Evolutionary conservation across 768 basidiomycete genomes (phyloP).

Genomic region (Lactifluus piperatus): DNA sequence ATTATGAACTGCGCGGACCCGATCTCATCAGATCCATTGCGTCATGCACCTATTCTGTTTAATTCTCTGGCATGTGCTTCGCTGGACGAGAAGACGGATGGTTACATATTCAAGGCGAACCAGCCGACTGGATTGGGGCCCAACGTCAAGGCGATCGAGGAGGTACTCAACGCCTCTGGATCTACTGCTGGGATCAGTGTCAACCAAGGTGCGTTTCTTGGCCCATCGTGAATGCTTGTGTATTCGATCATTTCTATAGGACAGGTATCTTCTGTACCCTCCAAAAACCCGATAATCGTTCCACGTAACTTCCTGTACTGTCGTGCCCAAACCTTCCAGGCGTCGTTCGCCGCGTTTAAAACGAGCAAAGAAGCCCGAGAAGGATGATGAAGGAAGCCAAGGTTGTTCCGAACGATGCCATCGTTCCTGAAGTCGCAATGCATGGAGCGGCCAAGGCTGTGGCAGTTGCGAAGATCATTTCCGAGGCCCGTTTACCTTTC

Average conservation of each 20-base stretch:
- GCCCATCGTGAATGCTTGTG: conserved; percentile 9
- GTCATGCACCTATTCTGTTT: conserved; percentile 72
- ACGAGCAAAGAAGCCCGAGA: conserved; percentile 90
- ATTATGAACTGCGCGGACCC: too few species aligned
- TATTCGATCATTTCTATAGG: conserved; percentile 37
- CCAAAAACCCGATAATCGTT: conserved; percentile 80
- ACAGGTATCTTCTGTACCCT: conserved; percentile 87
- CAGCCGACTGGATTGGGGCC: conserved; percentile 41
- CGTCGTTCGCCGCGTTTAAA: conserved; percentile 97
- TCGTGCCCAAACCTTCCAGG: conserved; percentile 65
- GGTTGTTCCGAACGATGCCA: conserved; percentile 72
- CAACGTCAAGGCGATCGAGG: conserved; percentile 59
- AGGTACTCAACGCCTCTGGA: conserved; percentile 39
- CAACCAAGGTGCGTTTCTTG: conserved; percentile 60
- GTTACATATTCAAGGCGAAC: conserved; percentile 69
- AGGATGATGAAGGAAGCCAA: conserved; percentile 98
- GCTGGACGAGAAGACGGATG: conserved; percentile 75
- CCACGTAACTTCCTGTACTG: conserved; percentile 95
- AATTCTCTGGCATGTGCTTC: conserved; percentile 86
- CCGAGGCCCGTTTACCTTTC: conserved; percentile 65
- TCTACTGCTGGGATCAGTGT: conserved; percentile 74
- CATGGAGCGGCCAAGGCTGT: conserved; percentile 72
- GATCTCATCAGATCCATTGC: too few species aligned
- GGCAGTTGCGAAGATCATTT: conserved; percentile 66
- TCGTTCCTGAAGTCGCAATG: conserved; percentile 68